phyloP scores from a whole-genome alignment of 495 filamentous ascomycete genomes.

The Hypoxylon trugodes region DNA sequence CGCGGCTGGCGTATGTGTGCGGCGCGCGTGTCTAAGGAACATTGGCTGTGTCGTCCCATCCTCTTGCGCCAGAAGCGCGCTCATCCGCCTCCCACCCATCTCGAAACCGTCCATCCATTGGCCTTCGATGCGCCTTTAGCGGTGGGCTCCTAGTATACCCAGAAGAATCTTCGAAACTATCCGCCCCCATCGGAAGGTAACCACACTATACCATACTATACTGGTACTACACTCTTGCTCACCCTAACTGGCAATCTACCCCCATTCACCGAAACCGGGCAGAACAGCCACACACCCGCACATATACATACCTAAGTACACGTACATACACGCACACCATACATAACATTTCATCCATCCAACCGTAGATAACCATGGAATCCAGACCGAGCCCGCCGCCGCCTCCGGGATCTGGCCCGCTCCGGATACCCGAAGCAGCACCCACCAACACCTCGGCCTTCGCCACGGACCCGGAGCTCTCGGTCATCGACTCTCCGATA shows the following conservation, averaged over 20 bases:
- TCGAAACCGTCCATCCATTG: slow-evolving; percentile 31
- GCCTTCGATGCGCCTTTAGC: slow-evolving; percentile 34
- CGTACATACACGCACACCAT: too few relatives aligned
- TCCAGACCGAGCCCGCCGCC: slow-evolving; percentile 26
- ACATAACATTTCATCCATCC: too few relatives aligned
- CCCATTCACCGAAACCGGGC: slow-evolving; percentile 5
- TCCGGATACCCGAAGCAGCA: slow-evolving; percentile 30
- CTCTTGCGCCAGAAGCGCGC: slow-evolving; percentile 38
- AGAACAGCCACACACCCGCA: not conserved
- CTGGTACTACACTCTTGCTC: too few relatives aligned
- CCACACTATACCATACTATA: too few relatives aligned
- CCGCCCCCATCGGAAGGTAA: slow-evolving; percentile 12
- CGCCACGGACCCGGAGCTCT: slow-evolving; percentile 5
- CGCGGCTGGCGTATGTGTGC: slow-evolving; percentile 31
- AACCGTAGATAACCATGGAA: slow-evolving; percentile 27
- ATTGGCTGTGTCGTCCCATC: slow-evolving; percentile 18
- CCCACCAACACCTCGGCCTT: slow-evolving; percentile 1
- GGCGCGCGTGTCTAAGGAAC: slow-evolving; percentile 24
- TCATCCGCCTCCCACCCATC: slow-evolving; percentile 6
- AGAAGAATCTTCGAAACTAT: slow-evolving; percentile 1
- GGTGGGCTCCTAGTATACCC: slow-evolving; percentile 3
- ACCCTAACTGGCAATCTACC: too few relatives aligned
- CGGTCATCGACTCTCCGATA: slow-evolving; percentile 51
- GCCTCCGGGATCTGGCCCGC: slow-evolving; percentile 22
- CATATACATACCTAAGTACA: slow-evolving; percentile 1